Base-by-base conservation (phyloP, 2,329 filamentous ascomycete genomes). In the Escovopsis weberi region DNA sequence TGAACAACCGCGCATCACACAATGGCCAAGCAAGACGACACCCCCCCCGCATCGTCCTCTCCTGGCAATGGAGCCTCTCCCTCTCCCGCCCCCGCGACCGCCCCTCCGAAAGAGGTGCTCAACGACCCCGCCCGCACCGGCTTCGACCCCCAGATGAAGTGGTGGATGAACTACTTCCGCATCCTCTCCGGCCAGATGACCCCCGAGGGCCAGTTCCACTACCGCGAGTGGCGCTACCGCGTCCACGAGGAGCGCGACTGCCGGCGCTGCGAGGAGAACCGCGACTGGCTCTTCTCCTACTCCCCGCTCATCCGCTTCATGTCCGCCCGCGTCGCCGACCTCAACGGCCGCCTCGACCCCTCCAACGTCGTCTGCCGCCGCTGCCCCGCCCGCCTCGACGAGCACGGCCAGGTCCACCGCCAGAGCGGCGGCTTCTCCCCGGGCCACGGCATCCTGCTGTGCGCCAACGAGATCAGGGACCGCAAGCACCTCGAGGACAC, bases 291-390 rank as follows among this genome's bases (percentile, higher is more conserved):
- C 33, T 77, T 96, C 54, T 66, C 77, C 57, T 84, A 88, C 69
- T 89, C 82, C 43, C 91, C 91, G 26, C 77, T 85, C 44, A 80
- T 98, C 46, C 80, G 82, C 47, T 98, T 94, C 71, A 69, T 98
- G 64, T 78, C 77, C 43, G 78, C 91, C 50, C 85, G 87, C 61
- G 82, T 95, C 53, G 68, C 67, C 44, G 77, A 81, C 51, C 75
- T 96, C 32, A 86, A 87, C 59, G 87, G 86, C 40, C 67, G 76
- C 40, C 68, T 98, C 40, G 78, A 83, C 55, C 65, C 65, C 8
- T 64, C 70, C 49, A 95, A 93, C 56, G 83, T 98, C 45, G 70
- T 81, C 37, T 98, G 91, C 59, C 73, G 80, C 26, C 76, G 86
- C 45, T 98, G 91, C 58, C 76, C 76, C 7, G 68, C 72, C 12